Conservation (phyloP, 2,329 filamentous ascomycete species). For the Aspergillus bombycis region DNA sequence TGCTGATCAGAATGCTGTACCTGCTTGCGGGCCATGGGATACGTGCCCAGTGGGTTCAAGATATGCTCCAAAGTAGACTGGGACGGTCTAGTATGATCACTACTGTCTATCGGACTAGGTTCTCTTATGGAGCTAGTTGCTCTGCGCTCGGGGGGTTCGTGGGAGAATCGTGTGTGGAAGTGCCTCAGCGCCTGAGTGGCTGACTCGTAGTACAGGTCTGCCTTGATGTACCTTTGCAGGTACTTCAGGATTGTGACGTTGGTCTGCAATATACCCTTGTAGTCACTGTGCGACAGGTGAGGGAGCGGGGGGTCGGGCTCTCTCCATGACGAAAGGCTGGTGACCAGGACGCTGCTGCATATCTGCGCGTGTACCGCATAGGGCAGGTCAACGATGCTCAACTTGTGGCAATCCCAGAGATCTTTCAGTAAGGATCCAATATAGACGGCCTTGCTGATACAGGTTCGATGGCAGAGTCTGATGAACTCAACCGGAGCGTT, state of each 20-base stretch:
- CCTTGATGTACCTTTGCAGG: not conserved
- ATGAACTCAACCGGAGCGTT: constrained; percentile 1
- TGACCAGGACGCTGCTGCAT: not conserved
- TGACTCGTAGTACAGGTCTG: not conserved
- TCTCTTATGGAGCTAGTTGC: not conserved
- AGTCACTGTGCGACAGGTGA: not conserved
- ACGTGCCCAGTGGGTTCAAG: not conserved
- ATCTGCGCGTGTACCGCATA: not conserved
- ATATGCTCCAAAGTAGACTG: not conserved
- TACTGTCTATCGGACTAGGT: not conserved
- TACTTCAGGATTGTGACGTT: not conserved
- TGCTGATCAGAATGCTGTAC: not conserved
- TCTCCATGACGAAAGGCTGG: not conserved
- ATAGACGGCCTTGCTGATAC: constrained; percentile 2
- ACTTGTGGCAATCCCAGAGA: not conserved
- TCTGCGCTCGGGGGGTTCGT: not conserved
- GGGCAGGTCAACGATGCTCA: not conserved
- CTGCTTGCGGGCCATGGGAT: not conserved
- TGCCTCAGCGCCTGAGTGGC: not conserved
- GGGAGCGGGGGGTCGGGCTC: not conserved
- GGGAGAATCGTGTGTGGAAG: not conserved
- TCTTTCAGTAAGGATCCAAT: constrained; percentile 3
- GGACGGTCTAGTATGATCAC: not conserved
- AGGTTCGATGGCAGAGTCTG: constrained; percentile 1
- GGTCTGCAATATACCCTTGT: not conserved